phyloP scores from a whole-genome alignment of 2,329 filamentous ascomycete genomes.

The Myriosclerotinia scirpicola region DNA sequence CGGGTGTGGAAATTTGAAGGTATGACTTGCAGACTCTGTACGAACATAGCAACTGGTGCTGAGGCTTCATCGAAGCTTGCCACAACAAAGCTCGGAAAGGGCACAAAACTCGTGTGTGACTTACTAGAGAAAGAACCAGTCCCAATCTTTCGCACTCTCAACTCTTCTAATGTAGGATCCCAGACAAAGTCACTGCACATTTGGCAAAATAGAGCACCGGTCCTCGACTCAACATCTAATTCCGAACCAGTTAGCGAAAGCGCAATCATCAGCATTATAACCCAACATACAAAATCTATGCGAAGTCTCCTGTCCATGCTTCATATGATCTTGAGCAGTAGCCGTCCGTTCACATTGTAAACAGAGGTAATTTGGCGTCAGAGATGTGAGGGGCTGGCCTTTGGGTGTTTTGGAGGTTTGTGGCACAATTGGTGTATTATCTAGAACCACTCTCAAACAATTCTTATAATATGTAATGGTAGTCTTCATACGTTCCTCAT shows the following conservation, averaged over 20 bases:
- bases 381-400: conserved; percentile 56
- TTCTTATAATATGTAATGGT: conserved; percentile 71
- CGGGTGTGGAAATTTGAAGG: not conserved
- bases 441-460: conserved; percentile 69
- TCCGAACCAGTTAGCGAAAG: conserved; percentile 22
- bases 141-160: conserved; percentile 68
- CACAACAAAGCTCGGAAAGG: not conserved
- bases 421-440: conserved; percentile 61
- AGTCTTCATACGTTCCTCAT: conserved; percentile 63
- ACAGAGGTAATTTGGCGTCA: conserved; percentile 70
- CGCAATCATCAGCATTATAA: not conserved
- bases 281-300: conserved; percentile 69
- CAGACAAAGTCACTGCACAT: conserved; percentile 82
- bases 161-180: conserved; percentile 76
- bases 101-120: conserved; percentile 32
- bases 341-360: conserved; percentile 71
- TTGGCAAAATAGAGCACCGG: conserved; percentile 74
- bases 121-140: conserved; percentile 64
- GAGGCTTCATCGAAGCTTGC: not conserved
- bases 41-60: not conserved
- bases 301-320: conserved; percentile 66
- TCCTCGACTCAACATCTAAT: conserved; percentile 74
- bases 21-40: not conserved
- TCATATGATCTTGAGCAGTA: conserved; percentile 62
- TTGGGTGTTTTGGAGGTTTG: conserved; percentile 63